These are phyloP conservation scores for Carex arenaria DNA, from an alignment of 202 grass and related monocot genomes.

Conservation along the genomic window DNA sequence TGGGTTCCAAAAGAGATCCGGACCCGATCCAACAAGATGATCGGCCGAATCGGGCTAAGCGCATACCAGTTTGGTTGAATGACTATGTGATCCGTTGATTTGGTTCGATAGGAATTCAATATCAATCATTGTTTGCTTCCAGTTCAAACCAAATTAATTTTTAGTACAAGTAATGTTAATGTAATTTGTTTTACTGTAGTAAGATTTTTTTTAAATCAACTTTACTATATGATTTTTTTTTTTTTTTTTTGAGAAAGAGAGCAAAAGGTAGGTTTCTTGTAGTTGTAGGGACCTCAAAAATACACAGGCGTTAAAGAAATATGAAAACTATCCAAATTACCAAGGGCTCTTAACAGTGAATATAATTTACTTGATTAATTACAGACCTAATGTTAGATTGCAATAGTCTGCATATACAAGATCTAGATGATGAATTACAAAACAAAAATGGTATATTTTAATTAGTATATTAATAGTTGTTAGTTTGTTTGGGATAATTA, in stretches of 20 bases:
- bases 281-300: neutral
- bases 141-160: neutral
- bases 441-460: no score
- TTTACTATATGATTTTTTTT: neutral
- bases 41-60: neutral
- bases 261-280: neutral
- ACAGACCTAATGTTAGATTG: no score
- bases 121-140: neutral
- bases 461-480: no score
- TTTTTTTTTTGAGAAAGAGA: neutral
- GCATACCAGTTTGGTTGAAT: slow-evolving; percentile 10
- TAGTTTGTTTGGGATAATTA: no score
- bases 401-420: no score
- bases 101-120: neutral
- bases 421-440: no score
- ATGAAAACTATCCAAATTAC: no score
- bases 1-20: neutral
- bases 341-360: no score
- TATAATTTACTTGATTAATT: no score
- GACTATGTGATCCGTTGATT: slow-evolving; percentile 12
- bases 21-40: neutral
- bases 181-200: neutral
- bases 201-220: neutral
- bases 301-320: no score
- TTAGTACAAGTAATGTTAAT: neutral